Conservation (phyloP, 2,329 filamentous ascomycete genomes). For the Fusarium anthophilum region DNA sequence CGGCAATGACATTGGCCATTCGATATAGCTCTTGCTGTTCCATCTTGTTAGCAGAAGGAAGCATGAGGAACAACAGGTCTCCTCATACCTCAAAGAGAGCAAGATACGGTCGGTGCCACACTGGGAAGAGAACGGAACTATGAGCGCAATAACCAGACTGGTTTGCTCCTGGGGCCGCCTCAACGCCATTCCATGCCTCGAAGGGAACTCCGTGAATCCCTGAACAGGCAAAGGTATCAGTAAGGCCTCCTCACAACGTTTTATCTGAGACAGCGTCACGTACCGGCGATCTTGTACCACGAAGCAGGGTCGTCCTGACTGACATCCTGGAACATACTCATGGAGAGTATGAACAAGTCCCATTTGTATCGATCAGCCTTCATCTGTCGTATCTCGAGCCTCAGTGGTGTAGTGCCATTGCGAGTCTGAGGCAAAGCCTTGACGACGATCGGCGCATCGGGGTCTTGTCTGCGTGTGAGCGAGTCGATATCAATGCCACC, state of each 20-base stretch:
- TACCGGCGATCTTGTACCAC: conserved; percentile 82
- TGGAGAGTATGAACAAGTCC: conserved; percentile 80
- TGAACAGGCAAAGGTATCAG: conserved; percentile 45
- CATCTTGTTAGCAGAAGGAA: conserved; percentile 20
- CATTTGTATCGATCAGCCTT: conserved; percentile 71
- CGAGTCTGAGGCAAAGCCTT: conserved; percentile 51
- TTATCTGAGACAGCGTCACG: conserved; percentile 37
- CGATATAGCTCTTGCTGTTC: conserved; percentile 50
- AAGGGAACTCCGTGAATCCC: conserved; percentile 84
- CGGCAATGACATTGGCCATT: conserved; percentile 55
- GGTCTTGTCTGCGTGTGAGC: conserved; percentile 53
- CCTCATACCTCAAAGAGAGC: conserved; percentile 63
- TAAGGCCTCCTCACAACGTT: background rate
- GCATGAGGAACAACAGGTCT: no score
- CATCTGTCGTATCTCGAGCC: conserved; percentile 75
- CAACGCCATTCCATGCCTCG: conserved; percentile 62
- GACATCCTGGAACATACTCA: conserved; percentile 76
- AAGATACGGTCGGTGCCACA: conserved; percentile 87
- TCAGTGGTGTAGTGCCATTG: conserved; percentile 55
- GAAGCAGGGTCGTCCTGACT: conserved; percentile 72
- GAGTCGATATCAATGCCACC: conserved; percentile 57
- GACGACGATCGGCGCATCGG: conserved; percentile 52
- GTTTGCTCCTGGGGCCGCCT: conserved; percentile 59
- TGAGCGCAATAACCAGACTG: conserved; percentile 80
- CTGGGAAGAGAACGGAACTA: conserved; percentile 76